Base-by-base conservation (phyloP, 2,329 filamentous ascomycete genomes). In the Stachybotrys echinatus region DNA sequence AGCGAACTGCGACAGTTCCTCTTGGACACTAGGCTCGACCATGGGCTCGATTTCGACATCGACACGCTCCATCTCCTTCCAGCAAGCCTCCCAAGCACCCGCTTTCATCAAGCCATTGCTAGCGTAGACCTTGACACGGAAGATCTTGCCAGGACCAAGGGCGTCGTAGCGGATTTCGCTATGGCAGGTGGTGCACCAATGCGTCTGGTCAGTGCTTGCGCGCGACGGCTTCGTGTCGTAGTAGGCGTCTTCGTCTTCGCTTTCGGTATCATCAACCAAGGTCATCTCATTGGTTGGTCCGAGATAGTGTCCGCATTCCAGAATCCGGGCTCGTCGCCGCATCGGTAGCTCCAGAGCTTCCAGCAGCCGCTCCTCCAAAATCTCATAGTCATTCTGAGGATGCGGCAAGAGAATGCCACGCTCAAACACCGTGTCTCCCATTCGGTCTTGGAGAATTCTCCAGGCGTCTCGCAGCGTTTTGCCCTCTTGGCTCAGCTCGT, bases 31-130 rank as follows among this genome's bases (percentile, higher is more conserved):
- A 0, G 79, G 66, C 18, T 83, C 80, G 12, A 91, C 77, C 61
- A 85, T 80, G 4, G 94, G 88, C 59, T 88, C 83, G 48, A 99
- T 82, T 67, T 97, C 92, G 2, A 95, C 89, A 62, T 99, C 94
- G 0, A 97, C 89, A n/a, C 92, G 82, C 70, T 99, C 94, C 94
- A 99, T 99, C 68, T 97, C 92, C 58, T 83, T 88, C 92, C 92
- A 99, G 51, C 89, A 92, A 2, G 92, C 92, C 5, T 83, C 82
- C 94, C 94, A 99, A 0, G 94, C 92, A 0, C 90, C 90, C 5
- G 89, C 85, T 51, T 85, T 83, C 89, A 99, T 95, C 45, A 97
- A 73, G 0, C 94, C 94, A 66, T 97, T 99, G 48, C 91, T 92
- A 1, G 94, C 94, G 62, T 92, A 99, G 1, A 97, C 85, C 63